phyloP scores from a whole-genome alignment of 2,329 filamentous ascomycete genomes.

The Nigrospora sphaerica region DNA sequence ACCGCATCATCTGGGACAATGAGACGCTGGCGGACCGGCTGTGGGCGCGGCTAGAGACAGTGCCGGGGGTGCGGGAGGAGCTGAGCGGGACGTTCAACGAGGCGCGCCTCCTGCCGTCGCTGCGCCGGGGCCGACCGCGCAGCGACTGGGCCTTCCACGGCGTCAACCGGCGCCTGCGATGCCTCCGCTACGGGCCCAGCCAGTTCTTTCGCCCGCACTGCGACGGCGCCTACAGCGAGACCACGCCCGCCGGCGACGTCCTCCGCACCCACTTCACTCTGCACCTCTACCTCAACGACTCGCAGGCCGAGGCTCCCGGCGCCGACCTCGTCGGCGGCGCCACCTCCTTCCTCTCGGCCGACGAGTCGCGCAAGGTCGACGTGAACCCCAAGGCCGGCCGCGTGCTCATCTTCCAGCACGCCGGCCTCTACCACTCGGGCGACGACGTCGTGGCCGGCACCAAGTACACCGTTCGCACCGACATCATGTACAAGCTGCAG shows the following conservation, averaged over 20 bases:
- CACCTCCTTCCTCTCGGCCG: slow-evolving; percentile 43
- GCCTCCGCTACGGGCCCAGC: slow-evolving; percentile 63
- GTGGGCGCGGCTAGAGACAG: slow-evolving; percentile 48
- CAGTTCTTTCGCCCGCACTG: slow-evolving; percentile 70
- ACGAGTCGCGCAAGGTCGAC: slow-evolving; percentile 36
- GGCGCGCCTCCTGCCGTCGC: slow-evolving; percentile 26
- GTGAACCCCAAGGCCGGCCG: slow-evolving; percentile 49
- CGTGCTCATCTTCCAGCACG: slow-evolving; percentile 55
- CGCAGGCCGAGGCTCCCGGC: slow-evolving; percentile 29
- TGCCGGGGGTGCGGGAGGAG: slow-evolving; percentile 32
- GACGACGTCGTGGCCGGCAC: slow-evolving; percentile 41
- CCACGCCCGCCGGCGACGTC: slow-evolving; percentile 33
- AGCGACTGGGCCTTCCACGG: slow-evolving; percentile 35
- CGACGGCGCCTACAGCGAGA: slow-evolving; percentile 51
- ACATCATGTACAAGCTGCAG: slow-evolving; percentile 39
- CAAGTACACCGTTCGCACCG: slow-evolving; percentile 52
- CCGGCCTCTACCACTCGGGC: slow-evolving; percentile 42
- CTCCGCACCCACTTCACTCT: slow-evolving; percentile 44
- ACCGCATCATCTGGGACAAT: slow-evolving; percentile 71
- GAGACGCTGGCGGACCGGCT: slow-evolving; percentile 54
- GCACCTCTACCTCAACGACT: slow-evolving; percentile 49
- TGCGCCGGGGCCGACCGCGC: slow-evolving; percentile 6
- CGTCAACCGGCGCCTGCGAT: slow-evolving; percentile 68
- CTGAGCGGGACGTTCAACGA: slow-evolving; percentile 25
- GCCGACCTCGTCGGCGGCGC: slow-evolving; percentile 41